Percentiles rank a stretch among this genome's conserved stretches.
Conservation (phyloP, 2,329 filamentous ascomycete genomes). For the Hymenoscyphus occultus region DNA sequence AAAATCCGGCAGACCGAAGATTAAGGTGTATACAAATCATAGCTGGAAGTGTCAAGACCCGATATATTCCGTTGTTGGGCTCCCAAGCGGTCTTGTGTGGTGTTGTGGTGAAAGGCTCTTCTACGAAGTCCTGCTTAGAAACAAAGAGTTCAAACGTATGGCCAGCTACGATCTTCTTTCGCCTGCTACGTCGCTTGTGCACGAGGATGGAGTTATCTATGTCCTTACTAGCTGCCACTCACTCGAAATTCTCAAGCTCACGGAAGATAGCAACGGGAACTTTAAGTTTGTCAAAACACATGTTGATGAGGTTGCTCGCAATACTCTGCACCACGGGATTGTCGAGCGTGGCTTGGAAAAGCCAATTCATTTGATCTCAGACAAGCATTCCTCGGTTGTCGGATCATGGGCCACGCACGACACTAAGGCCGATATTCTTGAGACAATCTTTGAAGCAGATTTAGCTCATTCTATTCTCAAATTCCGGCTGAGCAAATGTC, state of each 20-base stretch:
- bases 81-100: constrained; percentile 55
- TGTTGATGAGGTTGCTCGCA: constrained; percentile 34
- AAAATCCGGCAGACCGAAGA: constrained; percentile 26
- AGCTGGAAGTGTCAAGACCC: constrained; percentile 47
- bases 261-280: constrained; percentile 21
- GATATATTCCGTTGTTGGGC: constrained; percentile 55
- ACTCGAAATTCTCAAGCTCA: constrained; percentile 50
- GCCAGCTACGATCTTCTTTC: constrained; percentile 52
- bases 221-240: constrained; percentile 55
- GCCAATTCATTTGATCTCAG: constrained; percentile 34
- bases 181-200: constrained; percentile 47
- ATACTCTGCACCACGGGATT: constrained; percentile 30
- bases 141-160: constrained; percentile 50
- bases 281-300: constrained; percentile 33
- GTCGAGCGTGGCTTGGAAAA: constrained; percentile 15
- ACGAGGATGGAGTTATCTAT: constrained; percentile 47
- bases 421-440: constrained; percentile 31
- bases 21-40: constrained; percentile 55
- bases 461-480: constrained; percentile 56
- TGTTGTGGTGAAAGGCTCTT: constrained; percentile 52
- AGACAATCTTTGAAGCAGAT: constrained; percentile 52
- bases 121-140: constrained; percentile 53
- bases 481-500: constrained; percentile 51
- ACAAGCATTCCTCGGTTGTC: constrained; percentile 33
- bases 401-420: constrained; percentile 33